Conservation (phyloP, 2,329 filamentous ascomycete species). For the Talaromyces sp. region DNA sequence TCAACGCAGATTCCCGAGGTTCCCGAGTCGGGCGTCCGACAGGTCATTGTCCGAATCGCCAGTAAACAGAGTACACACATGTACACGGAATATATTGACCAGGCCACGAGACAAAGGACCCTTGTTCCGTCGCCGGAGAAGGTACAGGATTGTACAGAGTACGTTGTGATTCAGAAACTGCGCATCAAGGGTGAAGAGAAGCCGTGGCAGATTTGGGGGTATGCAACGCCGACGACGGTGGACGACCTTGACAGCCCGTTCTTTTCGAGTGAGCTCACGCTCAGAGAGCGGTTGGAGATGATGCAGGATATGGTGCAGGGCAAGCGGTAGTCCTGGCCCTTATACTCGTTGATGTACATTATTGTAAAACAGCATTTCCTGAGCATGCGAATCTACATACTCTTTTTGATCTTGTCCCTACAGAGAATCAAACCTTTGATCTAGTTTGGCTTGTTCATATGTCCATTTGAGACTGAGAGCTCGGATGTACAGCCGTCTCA, state of each 20-base stretch:
- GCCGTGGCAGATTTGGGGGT: slow-evolving; percentile 50
- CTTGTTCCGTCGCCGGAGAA: slow-evolving; percentile 18
- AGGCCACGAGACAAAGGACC: not conserved
- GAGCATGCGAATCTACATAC: not conserved
- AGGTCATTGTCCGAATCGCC: slow-evolving; percentile 35
- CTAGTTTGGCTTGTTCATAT: too few species aligned
- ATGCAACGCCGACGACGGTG: slow-evolving; percentile 38
- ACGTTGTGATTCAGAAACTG: slow-evolving; percentile 48
- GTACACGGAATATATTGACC: not conserved
- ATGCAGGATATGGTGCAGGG: slow-evolving; percentile 9
- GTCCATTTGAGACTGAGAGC: too few species aligned
- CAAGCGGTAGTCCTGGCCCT: not conserved
- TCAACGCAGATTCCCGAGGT: slow-evolving; percentile 36
- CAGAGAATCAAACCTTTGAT: too few species aligned
- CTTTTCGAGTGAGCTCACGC: slow-evolving; percentile 30
- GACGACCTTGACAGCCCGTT: slow-evolving; percentile 32
- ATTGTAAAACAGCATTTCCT: not conserved
- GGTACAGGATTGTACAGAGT: slow-evolving; percentile 44
- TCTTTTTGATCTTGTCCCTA: not conserved
- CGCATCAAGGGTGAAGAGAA: slow-evolving; percentile 37
- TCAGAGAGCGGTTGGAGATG: slow-evolving; percentile 28
- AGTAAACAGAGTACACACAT: slow-evolving; percentile 34
- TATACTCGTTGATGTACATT: not conserved
- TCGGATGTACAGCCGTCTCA: too few species aligned
- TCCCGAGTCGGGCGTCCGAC: slow-evolving; percentile 34